Percentiles rank a stretch among this genome's conserved stretches.
phyloP scores from a whole-genome alignment of 2,329 filamentous ascomycete species.

The Tolypocladium endophyticum region DNA sequence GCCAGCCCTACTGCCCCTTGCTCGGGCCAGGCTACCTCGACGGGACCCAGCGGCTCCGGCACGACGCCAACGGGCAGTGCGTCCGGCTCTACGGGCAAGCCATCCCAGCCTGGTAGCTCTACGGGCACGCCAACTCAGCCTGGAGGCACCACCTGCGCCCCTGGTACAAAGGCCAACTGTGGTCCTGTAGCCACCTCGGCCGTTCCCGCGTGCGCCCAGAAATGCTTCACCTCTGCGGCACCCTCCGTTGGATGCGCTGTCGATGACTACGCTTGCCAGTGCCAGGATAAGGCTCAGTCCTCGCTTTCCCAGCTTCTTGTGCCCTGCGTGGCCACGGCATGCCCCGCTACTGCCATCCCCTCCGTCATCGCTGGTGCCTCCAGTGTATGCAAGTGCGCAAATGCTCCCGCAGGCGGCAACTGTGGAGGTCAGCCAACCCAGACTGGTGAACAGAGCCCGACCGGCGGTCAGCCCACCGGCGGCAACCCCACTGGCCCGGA shows the following conservation, averaged over 20 bases:
- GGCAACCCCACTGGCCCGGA: neutral
- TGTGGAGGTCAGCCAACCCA: conserved; percentile 1
- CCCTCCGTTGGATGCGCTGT: conserved; percentile 14
- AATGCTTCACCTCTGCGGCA: conserved; percentile 14
- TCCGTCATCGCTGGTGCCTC: conserved; percentile 15
- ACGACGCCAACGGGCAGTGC: neutral
- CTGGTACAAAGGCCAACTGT: conserved; percentile 9
- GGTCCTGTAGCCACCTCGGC: conserved; percentile 14
- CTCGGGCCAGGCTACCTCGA: neutral
- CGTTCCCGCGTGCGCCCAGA: conserved; percentile 14
- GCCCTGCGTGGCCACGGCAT: conserved; percentile 17
- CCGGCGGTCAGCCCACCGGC: neutral
- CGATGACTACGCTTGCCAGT: conserved; percentile 17
- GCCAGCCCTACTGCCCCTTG: conserved; percentile 9
- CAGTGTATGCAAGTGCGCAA: conserved; percentile 11
- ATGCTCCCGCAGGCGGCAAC: conserved; percentile 3
- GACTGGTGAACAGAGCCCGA: neutral
- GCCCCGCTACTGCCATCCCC: conserved; percentile 10
- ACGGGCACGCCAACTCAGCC: neutral
- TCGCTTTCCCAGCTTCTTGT: conserved; percentile 13
- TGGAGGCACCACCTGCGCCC: conserved; percentile 4
- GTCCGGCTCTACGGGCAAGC: neutral
- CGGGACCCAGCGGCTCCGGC: neutral
- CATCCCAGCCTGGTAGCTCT: neutral
- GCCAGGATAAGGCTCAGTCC: conserved; percentile 11